Conservation (phyloP, 768 basidiomycete genomes). For the Termitomyces sp. region DNA sequence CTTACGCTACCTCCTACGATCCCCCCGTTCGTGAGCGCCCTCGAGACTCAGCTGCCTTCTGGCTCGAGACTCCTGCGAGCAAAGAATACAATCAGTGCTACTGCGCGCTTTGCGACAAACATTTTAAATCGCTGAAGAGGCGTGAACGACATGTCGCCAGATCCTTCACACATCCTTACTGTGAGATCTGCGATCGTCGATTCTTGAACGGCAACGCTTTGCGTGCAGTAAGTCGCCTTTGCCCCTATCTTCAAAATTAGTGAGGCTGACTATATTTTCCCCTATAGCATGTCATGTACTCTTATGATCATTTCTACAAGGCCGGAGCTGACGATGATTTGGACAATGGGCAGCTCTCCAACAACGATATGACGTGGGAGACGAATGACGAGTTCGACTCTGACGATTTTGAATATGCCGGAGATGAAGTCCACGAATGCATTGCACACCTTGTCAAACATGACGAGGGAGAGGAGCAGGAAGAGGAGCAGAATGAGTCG, state of each 20-base stretch:
- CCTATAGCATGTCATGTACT: neutral
- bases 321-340: neutral
- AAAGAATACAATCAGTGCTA: neutral
- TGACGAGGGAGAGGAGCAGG: neutral
- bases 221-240: neutral
- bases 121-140: neutral
- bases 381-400: neutral
- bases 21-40: neutral
- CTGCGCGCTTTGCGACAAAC: slow-evolving; percentile 3
- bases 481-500: slow-evolving; percentile 7
- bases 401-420: neutral
- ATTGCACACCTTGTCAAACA: slow-evolving; percentile 2
- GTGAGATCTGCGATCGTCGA: neutral
- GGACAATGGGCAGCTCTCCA: neutral
- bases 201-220: slow-evolving; percentile 7
- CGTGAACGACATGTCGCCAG: slow-evolving; percentile 5
- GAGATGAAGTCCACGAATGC: neutral
- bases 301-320: neutral
- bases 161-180: neutral
- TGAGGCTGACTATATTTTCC: neutral
- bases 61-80: neutral
- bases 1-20: neutral
- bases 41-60: neutral
- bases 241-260: neutral
- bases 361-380: slow-evolving; percentile 1